Evolutionary conservation across 2,329 filamentous ascomycete genomes (phyloP).

Genomic region (Daldinia eschscholtzii): DNA sequence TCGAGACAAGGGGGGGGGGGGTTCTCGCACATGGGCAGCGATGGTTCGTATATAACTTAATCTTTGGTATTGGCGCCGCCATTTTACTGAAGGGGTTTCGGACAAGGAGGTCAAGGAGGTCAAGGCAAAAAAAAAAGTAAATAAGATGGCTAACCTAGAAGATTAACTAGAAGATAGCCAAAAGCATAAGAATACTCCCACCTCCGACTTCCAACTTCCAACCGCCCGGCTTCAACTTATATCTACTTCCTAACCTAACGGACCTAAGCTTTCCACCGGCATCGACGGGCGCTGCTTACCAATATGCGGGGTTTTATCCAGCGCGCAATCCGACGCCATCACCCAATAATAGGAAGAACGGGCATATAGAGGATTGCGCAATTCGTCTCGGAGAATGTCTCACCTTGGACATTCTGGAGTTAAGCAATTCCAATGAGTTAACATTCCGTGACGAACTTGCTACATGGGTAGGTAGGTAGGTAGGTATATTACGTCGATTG

Average conservation of each 20-base stretch:
- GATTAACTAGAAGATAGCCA: neutral
- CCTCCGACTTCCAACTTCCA: neutral
- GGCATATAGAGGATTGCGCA: neutral
- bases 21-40: conserved; percentile 48
- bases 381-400: neutral
- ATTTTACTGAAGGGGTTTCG: conserved; percentile 26
- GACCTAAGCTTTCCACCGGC: neutral
- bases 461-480: no score
- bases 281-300: conserved; percentile 24
- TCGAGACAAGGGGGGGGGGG: neutral
- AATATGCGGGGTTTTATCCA: conserved; percentile 32
- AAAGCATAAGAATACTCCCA: neutral
- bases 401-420: neutral
- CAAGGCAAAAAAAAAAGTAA: neutral
- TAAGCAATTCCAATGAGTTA: neutral
- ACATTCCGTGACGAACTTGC: neutral
- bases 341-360: conserved; percentile 1
- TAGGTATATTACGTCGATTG: no score
- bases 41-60: conserved; percentile 51
- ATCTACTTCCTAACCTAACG: neutral
- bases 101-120: neutral
- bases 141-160: neutral
- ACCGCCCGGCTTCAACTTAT: conserved; percentile 3
- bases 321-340: neutral
- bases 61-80: conserved; percentile 45